Conservation (phyloP, 2,329 filamentous ascomycete species). For the Cryphonectria parasitica region DNA sequence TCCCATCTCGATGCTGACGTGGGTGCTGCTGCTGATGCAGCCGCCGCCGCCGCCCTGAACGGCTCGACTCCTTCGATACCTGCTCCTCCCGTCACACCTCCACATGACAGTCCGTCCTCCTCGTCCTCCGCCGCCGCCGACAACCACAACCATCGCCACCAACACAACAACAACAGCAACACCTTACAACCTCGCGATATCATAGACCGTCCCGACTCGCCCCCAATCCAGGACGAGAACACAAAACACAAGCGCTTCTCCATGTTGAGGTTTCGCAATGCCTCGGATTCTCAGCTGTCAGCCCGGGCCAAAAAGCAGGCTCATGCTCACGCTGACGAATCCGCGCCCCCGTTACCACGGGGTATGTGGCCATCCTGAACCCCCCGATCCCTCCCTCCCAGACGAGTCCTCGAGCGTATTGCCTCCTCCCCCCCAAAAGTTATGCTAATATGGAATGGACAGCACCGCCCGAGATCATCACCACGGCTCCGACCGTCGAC, state of each 20-base stretch:
- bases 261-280: constrained; percentile 85
- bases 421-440: background rate
- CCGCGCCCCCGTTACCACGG: constrained; percentile 60
- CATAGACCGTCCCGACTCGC: constrained; percentile 48
- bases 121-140: constrained; percentile 16
- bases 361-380: constrained; percentile 46
- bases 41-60: constrained; percentile 31
- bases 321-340: constrained; percentile 48
- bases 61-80: constrained; percentile 33
- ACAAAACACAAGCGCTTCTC: constrained; percentile 65
- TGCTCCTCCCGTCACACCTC: constrained; percentile 38
- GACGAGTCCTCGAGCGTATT: background rate
- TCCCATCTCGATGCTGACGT: constrained; percentile 34
- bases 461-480: constrained; percentile 77
- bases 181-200: constrained; percentile 33
- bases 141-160: too few species aligned
- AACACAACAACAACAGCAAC: constrained; percentile 30
- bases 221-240: constrained; percentile 58
- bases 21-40: constrained; percentile 26
- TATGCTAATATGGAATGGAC: constrained; percentile 33
- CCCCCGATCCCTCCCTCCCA: background rate
- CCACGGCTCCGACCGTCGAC: constrained; percentile 81
- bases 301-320: constrained; percentile 71
- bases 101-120: constrained; percentile 36
- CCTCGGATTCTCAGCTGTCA: constrained; percentile 88